Evolutionary conservation across 352 stramenopile species (phyloP).

Genomic region (Phytophthora pini): DNA sequence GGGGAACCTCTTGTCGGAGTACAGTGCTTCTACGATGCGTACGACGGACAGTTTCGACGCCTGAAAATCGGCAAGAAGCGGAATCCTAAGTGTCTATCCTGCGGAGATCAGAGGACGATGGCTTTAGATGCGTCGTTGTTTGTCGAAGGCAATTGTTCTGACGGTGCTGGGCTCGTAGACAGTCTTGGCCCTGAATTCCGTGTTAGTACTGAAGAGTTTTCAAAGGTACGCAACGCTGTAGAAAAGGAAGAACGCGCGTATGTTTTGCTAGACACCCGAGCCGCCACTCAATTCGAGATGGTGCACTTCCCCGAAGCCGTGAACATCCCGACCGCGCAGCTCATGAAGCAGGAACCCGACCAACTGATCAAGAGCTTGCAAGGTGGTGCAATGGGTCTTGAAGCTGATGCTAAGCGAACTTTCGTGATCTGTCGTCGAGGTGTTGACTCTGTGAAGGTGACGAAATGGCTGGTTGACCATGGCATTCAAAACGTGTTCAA

Average conservation of each 20-base stretch:
- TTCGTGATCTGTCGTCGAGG: constrained; percentile 86
- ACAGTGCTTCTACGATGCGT: constrained; percentile 85
- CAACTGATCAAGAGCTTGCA: constrained; percentile 29
- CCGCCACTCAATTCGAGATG: constrained; percentile 73
- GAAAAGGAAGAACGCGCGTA: constrained; percentile 30
- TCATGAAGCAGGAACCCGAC: constrained; percentile 41
- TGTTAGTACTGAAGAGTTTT: constrained; percentile 51
- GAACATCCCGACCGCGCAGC: constrained; percentile 62
- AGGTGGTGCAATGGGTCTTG: not conserved
- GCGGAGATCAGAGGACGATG: constrained; percentile 13
- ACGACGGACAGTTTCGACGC: constrained; percentile 71
- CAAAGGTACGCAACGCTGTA: constrained; percentile 28
- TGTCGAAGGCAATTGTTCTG: constrained; percentile 20
- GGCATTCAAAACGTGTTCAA: constrained; percentile 59
- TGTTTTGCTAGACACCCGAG: constrained; percentile 67
- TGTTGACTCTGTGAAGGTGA: constrained; percentile 70
- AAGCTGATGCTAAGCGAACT: constrained; percentile 2
- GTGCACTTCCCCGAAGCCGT: constrained; percentile 75
- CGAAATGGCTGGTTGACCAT: constrained; percentile 57
- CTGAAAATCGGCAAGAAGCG: constrained; percentile 59
- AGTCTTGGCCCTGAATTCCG: constrained; percentile 37
- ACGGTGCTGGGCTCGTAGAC: constrained; percentile 4
- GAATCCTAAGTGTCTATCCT: constrained; percentile 51
- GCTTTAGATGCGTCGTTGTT: constrained; percentile 18
- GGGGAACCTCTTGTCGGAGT: constrained; percentile 62